Evolutionary conservation across 2,329 filamentous ascomycete genomes (phyloP).

Genomic region (Atkinsonella texensis): DNA sequence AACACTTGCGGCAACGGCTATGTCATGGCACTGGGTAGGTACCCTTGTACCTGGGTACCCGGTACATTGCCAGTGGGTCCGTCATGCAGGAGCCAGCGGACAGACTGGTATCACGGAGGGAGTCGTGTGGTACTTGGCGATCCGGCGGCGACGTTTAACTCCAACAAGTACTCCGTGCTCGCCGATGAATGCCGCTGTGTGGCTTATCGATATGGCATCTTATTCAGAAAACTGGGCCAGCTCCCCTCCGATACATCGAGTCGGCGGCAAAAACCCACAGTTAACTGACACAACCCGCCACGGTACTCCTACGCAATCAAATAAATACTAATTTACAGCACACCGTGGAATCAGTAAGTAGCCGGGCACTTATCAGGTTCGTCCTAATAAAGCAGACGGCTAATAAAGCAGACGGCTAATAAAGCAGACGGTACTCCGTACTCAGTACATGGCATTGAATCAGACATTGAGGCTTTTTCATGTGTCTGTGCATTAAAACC

Average conservation of each 20-base stretch:
- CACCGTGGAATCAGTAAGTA: neutral
- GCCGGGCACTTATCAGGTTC: neutral
- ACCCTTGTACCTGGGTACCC: neutral
- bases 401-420: no score
- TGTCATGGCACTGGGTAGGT: conserved; percentile 16
- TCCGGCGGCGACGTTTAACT: no score
- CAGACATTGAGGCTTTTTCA: neutral
- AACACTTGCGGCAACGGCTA: conserved; percentile 10
- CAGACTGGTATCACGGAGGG: no score
- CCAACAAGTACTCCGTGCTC: neutral
- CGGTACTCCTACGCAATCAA: neutral
- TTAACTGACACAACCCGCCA: conserved; percentile 7
- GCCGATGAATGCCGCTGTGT: neutral
- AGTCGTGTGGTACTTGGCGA: no score
- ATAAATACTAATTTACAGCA: neutral
- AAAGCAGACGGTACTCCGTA: neutral
- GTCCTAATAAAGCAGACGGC: conserved; percentile 2
- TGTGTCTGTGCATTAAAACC: neutral
- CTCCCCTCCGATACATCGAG: conserved; percentile 2
- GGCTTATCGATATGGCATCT: neutral
- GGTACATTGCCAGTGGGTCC: conserved; percentile 5
- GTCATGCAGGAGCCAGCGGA: neutral
- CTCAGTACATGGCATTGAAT: neutral
- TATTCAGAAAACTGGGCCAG: neutral
- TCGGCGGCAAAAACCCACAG: conserved; percentile 7